A percentile compares a stretch with the other conserved stretches of the same genome.
phyloP scores from a whole-genome alignment of 371 early-diverging fungal species.

The Lichtheimia hyalospora region DNA sequence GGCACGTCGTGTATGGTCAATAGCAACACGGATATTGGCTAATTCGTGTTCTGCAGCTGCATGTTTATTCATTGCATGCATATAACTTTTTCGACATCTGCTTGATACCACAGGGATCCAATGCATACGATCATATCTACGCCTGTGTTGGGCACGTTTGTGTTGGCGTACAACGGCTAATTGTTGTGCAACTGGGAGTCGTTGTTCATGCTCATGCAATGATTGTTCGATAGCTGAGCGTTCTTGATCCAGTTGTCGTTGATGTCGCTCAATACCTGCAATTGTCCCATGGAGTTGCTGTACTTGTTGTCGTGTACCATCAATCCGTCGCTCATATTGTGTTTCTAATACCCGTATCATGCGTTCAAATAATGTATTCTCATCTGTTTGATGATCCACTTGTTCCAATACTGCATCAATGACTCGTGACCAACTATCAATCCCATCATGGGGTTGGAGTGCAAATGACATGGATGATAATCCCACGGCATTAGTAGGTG shows the following conservation, averaged over 20 bases:
- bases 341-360: conserved; percentile 9
- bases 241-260: conserved; percentile 13
- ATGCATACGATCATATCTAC: conserved; percentile 25
- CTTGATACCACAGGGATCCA: conserved; percentile 29
- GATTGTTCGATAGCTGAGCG: conserved; percentile 16
- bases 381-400: conserved; percentile 3
- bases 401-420: neutral
- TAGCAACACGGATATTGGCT: conserved; percentile 26
- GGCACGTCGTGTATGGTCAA: conserved; percentile 24
- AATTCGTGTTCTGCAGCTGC: conserved; percentile 36
- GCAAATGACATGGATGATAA: neutral
- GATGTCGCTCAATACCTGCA: conserved; percentile 12
- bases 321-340: conserved; percentile 12
- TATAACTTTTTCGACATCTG: conserved; percentile 31
- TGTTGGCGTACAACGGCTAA: conserved; percentile 23
- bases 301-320: conserved; percentile 8
- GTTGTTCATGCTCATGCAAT: conserved; percentile 16
- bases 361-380: conserved; percentile 5
- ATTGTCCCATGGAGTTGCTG: conserved; percentile 3
- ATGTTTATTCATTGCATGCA: conserved; percentile 37
- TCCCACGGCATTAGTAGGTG: neutral
- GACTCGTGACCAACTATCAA: neutral
- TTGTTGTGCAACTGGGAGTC: conserved; percentile 7
- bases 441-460: neutral
- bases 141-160: conserved; percentile 26